Base-by-base conservation (phyloP, 208 protist genomes). In the Wallacemonas rigidus region DNA sequence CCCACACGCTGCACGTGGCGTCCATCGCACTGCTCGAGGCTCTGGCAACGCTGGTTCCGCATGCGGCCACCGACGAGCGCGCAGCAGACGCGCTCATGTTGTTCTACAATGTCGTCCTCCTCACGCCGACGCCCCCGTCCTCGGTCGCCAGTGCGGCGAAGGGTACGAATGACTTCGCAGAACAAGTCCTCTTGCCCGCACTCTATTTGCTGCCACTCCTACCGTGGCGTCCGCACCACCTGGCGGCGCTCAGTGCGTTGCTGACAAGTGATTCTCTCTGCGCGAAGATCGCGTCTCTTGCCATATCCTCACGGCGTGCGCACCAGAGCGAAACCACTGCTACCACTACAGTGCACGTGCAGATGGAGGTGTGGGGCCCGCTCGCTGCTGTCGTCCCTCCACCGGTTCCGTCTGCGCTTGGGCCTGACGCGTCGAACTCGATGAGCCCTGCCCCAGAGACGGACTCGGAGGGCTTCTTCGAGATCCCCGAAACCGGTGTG, bases 131-230 rank as follows among this genome's bases (percentile, higher is more conserved):
- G 45, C 45, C 45, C 45, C 8, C 45, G 45, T 14, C 6, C 12
- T 6, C 6, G 45, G 8, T 12, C 8, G 12, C 45, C 45, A 50
- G 6, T 50, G 54, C 73, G n/a, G 26, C 26, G 26, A 26, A 26
- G 0, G 26, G 26, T 26, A 26, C 26, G 26, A 26, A 26, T 26
- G 48, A 54, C 35, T 54, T 76, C 35, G 69, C 72, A 62, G 40
- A 54, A 48, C 57, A 75, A 67, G 54, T 77, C 26, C 64, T 76
- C 48, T 55, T 88, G 47, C 76, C 83, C 44, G 41, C 85, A 55
- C 76, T 88, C 43, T 79, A 88, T 64, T 45, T 73, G 61, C 69
- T 88, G 36, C 71, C 78, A 41, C 69, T 76, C 44, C 73, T 80
- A 39, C 55, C 48, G 17, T 88, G 83, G 83, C 64, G 68, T n/a